Evolutionary conservation across 2,329 filamentous ascomycete genomes (phyloP), one percentile per base, ranked within the genome.

Genomic region (Sporothrix pallida): DNA sequence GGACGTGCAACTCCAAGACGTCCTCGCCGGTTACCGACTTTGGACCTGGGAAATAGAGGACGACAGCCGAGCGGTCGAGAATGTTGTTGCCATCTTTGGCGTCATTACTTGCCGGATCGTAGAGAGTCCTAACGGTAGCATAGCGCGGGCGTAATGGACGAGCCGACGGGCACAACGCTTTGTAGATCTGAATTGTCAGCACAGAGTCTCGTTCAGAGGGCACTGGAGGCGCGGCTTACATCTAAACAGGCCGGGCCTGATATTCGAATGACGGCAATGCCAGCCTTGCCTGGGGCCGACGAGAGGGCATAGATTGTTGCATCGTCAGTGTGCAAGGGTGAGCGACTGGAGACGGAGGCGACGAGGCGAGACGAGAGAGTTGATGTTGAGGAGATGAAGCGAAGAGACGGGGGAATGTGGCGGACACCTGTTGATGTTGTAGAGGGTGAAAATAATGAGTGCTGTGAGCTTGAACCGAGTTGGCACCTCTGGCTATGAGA

Each of bases 221-320:
- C 31, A 5, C 31, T 31, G 4, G n/a, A 17, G 17, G 6, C 3
- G 1, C 8, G 12, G 17, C 83, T 78, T 84, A 93, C 91, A 78
- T 90, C 85, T 74, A 88, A 82, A 81, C 92, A 95, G 62, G 90
- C 89, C 42, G 92, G 87, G 0, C 96, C 96, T 4, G 96, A 98
- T 37, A 97, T 86, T 15, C 96, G 90, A 71, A 98, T 90, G 50
- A 98, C 91, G 1, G 95, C 95, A 80, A 99, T 97, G 0, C 94
- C 96, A 60, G 94, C 94, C 80, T 90, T 90, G 0, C 95, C 96
- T 12, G 92, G 86, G 0, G 93, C 94, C 0, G 95, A 97, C 0
- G 95, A 98, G 0, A 98, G 84, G 0, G 96, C 96, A 81, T 97
- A 98, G 71, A 99, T 97, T 0, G 95, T 98, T 73, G 89, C 86